Base-by-base conservation (phyloP, 2,329 filamentous ascomycete genomes). In the Chaetomiaceae sp. region DNA sequence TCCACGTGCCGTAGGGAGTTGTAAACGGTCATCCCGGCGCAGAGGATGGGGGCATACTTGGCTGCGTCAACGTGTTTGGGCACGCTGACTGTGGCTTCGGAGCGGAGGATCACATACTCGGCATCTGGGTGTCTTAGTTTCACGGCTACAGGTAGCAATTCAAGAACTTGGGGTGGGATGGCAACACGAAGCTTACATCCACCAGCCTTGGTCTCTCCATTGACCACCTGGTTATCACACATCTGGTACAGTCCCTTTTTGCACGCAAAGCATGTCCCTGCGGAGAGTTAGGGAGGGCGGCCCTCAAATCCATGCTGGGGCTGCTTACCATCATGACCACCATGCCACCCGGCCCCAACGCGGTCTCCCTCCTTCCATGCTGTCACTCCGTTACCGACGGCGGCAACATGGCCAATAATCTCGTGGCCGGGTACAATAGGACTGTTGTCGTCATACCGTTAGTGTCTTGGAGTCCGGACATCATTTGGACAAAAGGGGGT, bases 341-440 rank as follows among this genome's bases (percentile, higher is more conserved):
- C 85, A 61, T 87, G 84, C 84, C 85, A 89, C 1, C 76, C 66
- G 0, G 78, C 82, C 10, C 87, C 87, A 4, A 88, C 79, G 2
- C 82, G 73, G 50, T 88, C 83, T 8, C 85, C 85, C 1, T 79
- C 70, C 50, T 78, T 76, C 76, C 78, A 84, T 17, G 68, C 70
- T 51, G 70, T 72, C 53, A 79, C 78, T 3, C 66, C 66, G 0
- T 73, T 67, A 2, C 76, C 75, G 1, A 83, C 64, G 2, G 74
- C 75, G 13, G 73, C 79, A 3, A 86, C 70, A 3, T 69, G 71
- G 6, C 82, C 82, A 54, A 86, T 79, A 27, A 81, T 69, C 62
- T 86, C 82, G 61, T 86, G 81, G 8, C 82, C 82, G 1, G 80
- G 77, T 65, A 27, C 73, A 8, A 58, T 17, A 14, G 58, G 58